phyloP scores from a whole-genome alignment of 768 basidiomycete species.

The Amanita phalloides region DNA sequence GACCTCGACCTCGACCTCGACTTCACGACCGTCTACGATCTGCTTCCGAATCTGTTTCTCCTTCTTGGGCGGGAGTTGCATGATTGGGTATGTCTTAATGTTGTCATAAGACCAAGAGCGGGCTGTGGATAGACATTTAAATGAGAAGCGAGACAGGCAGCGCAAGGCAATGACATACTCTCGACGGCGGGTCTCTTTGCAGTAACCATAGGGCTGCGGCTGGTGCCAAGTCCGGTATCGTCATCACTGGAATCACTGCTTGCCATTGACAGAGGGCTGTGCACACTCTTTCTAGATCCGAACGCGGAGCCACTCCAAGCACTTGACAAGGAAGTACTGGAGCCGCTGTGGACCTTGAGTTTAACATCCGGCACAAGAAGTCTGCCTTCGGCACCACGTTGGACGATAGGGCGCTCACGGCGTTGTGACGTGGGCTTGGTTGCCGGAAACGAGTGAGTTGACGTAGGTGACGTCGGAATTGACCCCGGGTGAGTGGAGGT shows the following conservation, averaged over 20 bases:
- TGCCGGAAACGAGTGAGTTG: conserved; percentile 23
- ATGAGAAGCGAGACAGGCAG: conserved; percentile 7
- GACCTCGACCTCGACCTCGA: conserved; percentile 52
- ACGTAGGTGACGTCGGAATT: conserved; percentile 23
- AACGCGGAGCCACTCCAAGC: conserved; percentile 17
- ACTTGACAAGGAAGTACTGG: conserved; percentile 27
- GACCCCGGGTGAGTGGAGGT: conserved; percentile 25
- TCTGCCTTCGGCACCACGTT: conserved; percentile 52
- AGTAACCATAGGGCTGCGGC: conserved; percentile 5
- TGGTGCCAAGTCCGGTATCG: conserved; percentile 16
- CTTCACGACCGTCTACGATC: conserved; percentile 35
- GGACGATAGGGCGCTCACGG: conserved; percentile 45
- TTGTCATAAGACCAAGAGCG: conserved; percentile 76
- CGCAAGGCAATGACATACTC: conserved; percentile 23
- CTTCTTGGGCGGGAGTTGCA: conserved; percentile 44
- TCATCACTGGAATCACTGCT: conserved; percentile 18
- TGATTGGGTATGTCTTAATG: conserved; percentile 55
- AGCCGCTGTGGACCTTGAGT: conserved; percentile 25
- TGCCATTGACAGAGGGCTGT: conserved; percentile 22
- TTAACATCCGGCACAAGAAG: conserved; percentile 40
- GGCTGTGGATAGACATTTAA: conserved; percentile 20
- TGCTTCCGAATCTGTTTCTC: conserved; percentile 44
- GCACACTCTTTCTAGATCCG: conserved; percentile 15
- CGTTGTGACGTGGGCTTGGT: conserved; percentile 21
- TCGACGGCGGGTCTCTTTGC: conserved; percentile 35